Evolutionary conservation across 1,284 basidiomycete genomes (phyloP).

Genomic region (Spongispora temasekensis): DNA sequence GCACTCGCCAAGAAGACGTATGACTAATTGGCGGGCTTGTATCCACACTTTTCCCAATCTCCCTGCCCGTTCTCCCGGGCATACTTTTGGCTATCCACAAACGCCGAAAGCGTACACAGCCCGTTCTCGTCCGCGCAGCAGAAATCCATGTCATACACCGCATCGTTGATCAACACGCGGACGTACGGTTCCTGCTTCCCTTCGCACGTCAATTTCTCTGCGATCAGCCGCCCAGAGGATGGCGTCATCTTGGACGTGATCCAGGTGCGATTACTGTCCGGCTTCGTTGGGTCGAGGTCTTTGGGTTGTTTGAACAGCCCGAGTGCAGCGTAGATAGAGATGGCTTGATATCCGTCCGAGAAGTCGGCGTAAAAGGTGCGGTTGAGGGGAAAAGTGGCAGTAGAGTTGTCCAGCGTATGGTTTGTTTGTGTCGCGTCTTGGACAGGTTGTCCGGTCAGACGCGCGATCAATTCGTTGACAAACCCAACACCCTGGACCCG

Average conservation of each 20-base stretch:
- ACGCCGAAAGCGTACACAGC: too few relatives aligned
- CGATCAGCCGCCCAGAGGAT: not conserved
- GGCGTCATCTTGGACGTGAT: not conserved
- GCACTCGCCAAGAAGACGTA: too few relatives aligned
- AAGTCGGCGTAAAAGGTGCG: constrained; percentile 46
- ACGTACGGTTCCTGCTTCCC: not conserved
- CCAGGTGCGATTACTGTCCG: constrained; percentile 25
- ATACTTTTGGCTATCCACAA: too few relatives aligned
- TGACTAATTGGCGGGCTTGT: too few relatives aligned
- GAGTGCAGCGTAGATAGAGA: constrained; percentile 71
- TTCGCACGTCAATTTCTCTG: not conserved
- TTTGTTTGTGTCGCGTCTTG: constrained; percentile 78
- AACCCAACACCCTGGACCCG: constrained; percentile 80
- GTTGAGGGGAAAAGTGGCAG: constrained; percentile 70
- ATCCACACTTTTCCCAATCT: too few relatives aligned
- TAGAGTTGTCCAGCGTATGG: constrained; percentile 65
- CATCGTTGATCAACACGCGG: too few relatives aligned
- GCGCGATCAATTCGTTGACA: constrained; percentile 80
- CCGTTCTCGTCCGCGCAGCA: too few relatives aligned
- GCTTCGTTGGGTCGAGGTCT: constrained; percentile 43
- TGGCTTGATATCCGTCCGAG: constrained; percentile 80
- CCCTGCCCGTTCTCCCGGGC: too few relatives aligned
- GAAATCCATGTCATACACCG: too few relatives aligned
- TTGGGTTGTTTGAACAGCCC: constrained; percentile 58
- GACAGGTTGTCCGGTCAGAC: constrained; percentile 65